Conservation (phyloP, 345 rosid species). For the Trapa incisa region DNA sequence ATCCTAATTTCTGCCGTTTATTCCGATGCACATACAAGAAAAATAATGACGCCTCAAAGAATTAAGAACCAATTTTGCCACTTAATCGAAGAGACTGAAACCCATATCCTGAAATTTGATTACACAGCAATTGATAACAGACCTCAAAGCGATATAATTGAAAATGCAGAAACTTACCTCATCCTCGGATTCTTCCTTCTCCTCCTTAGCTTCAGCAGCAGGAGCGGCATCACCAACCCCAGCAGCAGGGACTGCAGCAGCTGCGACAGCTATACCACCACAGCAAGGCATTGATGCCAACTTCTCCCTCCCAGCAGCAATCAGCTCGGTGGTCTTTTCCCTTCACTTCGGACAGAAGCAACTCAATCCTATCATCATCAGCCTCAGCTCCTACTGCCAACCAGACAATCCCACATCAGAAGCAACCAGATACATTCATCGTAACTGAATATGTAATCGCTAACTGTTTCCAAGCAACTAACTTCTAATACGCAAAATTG, state of each 20-base stretch:
- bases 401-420: background rate
- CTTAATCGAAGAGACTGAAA: constrained; percentile 67
- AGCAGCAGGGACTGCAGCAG: constrained; percentile 31
- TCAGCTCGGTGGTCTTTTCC: constrained; percentile 60
- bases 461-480: background rate
- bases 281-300: constrained; percentile 63
- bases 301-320: constrained; percentile 67
- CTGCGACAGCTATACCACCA: constrained; percentile 47
- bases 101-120: constrained; percentile 51
- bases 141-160: background rate
- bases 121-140: background rate
- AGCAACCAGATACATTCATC: background rate
- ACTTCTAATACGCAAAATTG: background rate
- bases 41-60: background rate
- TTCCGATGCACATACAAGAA: background rate
- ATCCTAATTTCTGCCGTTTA: background rate
- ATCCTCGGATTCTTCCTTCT: constrained; percentile 61
- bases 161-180: constrained; percentile 25
- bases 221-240: constrained; percentile 28
- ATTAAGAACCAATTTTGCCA: background rate
- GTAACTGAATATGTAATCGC: background rate
- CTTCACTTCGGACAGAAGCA: constrained; percentile 36
- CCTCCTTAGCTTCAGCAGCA: constrained; percentile 51
- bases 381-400: constrained; percentile 56
- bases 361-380: constrained; percentile 49